Evolutionary conservation across 345 rosid species (phyloP), one percentile per base, ranked within the genome.

Genomic region (Camelina hispida): DNA sequence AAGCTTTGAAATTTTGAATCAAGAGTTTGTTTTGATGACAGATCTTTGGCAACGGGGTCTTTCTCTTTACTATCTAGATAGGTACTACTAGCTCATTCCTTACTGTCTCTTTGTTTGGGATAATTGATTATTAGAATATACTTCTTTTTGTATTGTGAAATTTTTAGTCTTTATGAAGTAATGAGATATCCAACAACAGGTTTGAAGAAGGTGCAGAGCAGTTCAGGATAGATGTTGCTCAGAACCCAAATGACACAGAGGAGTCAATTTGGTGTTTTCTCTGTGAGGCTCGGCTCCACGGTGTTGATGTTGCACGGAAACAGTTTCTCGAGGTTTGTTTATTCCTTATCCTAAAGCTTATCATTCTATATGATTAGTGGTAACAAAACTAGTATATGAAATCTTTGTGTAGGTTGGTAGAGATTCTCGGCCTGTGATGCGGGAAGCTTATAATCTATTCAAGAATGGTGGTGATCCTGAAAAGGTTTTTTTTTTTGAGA

Each of bases 261-360:
- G 98, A 91, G 71, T 89, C 98, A 1, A 89, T 93, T 66, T 91
- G 97, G 98, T 88, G 97, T 75, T 89, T 80, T 83, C 93, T 93
- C 9, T 93, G 97, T 52, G 95, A 91, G 77, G 96, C 96, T 55
- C 81, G 78, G 58, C 69, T 89, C 4, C 86, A 75, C 37, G 96
- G 96, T 76, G 81, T 81, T 65, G 88, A 83, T 40, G 87, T 69
- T 50, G 96, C 96, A 13, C 83, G 97, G 75, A 74, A 73, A 54
- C 81, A 74, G 67, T 87, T 89, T 81, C 93, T 89, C 0, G 86
- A 88, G 89, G 98, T 85, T 69, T 78, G 74, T 70, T 63, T 58
- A n/a, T 6, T 34, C 20, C 18, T 47, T 38, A 7, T 66, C 55
- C 9, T 54, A 3, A 44, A 35, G 25, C 51, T 52, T 34, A 35